phyloP scores from a whole-genome alignment of 306 rosid species.

The Clitoria ternatea region DNA sequence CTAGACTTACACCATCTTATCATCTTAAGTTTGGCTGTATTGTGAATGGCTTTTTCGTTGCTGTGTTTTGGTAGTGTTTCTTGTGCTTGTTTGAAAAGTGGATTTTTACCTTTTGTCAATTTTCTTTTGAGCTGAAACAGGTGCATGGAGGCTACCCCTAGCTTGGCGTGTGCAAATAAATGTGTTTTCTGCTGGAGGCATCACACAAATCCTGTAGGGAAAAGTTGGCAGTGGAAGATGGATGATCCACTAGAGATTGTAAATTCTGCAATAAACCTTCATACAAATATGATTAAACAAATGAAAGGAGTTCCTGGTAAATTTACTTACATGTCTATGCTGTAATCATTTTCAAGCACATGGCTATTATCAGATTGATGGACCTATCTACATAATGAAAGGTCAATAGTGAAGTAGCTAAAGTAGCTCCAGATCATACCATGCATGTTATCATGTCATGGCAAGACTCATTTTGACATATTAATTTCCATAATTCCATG shows the following conservation, averaged over 20 bases:
- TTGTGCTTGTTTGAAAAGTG: neutral
- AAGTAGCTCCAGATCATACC: neutral
- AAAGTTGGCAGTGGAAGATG: constrained; percentile 99
- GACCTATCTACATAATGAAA: neutral
- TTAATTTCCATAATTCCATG: constrained; percentile 3
- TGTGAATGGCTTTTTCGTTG: neutral
- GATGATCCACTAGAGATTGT: constrained; percentile 87
- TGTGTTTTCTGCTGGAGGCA: constrained; percentile 99
- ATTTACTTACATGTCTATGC: neutral
- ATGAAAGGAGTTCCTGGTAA: constrained; percentile 99
- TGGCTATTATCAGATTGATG: constrained; percentile 8
- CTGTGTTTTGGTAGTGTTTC: neutral
- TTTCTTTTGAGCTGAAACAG: constrained; percentile 48
- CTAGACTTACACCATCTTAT: neutral
- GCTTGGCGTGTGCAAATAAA: constrained; percentile 98
- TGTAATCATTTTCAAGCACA: constrained; percentile 7
- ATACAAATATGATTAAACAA: constrained; percentile 88
- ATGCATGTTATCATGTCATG: neutral
- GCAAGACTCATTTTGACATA: neutral
- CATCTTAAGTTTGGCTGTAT: neutral
- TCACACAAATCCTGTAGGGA: constrained; percentile 97
- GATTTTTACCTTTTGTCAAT: neutral
- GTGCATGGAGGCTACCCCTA: constrained; percentile 99
- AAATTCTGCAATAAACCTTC: constrained; percentile 77
- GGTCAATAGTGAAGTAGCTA: constrained; percentile 7